Conservation (phyloP, 176 grass and related monocot species). For the Cenchrus fungigraminus region DNA sequence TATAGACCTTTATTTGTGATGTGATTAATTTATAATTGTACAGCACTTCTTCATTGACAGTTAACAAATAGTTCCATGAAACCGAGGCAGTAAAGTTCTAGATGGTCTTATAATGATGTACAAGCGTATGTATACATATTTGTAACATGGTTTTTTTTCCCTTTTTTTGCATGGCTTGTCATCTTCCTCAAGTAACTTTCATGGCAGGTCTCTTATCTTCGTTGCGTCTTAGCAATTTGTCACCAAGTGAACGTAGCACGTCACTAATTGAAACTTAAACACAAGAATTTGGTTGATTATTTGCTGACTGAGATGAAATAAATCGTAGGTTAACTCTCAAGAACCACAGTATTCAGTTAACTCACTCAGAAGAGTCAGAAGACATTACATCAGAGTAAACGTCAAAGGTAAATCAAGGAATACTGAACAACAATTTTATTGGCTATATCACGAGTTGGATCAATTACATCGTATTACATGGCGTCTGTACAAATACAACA, state of each 20-base stretch:
- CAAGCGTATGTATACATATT: background rate
- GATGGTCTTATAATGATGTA: background rate
- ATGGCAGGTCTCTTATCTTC: background rate
- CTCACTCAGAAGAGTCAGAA: too few species aligned
- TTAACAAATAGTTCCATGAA: background rate
- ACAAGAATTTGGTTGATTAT: background rate
- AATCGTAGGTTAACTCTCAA: background rate
- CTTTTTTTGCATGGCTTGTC: background rate
- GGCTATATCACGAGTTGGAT: conserved; percentile 34
- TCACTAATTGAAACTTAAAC: background rate
- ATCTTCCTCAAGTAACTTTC: background rate
- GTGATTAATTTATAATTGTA: conserved; percentile 37
- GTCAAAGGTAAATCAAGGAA: background rate
- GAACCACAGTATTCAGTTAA: background rate
- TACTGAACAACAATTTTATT: conserved; percentile 15
- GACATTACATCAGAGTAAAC: background rate
- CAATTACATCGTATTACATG: conserved; percentile 34
- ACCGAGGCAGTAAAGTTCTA: background rate
- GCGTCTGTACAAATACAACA: conserved; percentile 33
- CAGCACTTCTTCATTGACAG: background rate
- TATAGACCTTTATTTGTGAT: conserved; percentile 19
- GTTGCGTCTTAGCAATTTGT: background rate
- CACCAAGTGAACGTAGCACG: background rate
- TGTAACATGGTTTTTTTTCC: background rate
- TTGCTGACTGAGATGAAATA: conserved; percentile 2